phyloP scores from a whole-genome alignment of 441 rosid genomes.

The Arabidopsis lyrata region DNA sequence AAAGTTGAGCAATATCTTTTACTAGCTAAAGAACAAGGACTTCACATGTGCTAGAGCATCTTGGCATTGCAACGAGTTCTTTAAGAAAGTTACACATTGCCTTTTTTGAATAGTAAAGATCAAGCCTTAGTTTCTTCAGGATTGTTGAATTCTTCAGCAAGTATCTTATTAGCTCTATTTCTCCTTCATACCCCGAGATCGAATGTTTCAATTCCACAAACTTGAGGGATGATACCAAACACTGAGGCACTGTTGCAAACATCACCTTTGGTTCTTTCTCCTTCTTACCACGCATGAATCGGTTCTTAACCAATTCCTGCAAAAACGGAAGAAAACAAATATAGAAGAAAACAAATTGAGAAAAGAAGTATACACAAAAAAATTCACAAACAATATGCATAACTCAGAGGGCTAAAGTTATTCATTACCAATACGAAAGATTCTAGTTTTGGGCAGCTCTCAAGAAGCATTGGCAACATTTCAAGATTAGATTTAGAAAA shows the following conservation, averaged over 20 bases:
- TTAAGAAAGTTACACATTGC: background rate
- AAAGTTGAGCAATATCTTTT: background rate
- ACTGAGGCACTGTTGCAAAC: slow-evolving; percentile 11
- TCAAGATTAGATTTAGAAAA: background rate
- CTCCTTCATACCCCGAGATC: background rate
- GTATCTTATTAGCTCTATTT: slow-evolving; percentile 17
- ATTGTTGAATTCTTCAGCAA: slow-evolving; percentile 19
- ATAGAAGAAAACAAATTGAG: background rate
- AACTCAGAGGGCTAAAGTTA: background rate
- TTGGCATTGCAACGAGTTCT: slow-evolving; percentile 11
- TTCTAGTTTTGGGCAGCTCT: slow-evolving; percentile 23
- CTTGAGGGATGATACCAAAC: background rate
- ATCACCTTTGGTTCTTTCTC: background rate
- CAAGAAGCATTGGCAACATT: slow-evolving; percentile 22
- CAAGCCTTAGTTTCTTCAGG: slow-evolving; percentile 7
- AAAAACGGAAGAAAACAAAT: background rate
- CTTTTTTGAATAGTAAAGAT: background rate
- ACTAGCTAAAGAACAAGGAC: background rate
- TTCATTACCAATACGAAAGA: slow-evolving; percentile 14
- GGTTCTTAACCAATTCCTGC: background rate
- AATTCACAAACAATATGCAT: background rate
- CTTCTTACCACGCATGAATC: background rate
- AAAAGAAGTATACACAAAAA: background rate
- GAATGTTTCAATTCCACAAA: no score
- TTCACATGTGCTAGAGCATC: slow-evolving; percentile 25